A percentile compares a stretch with the other conserved stretches of the same genome.
phyloP scores from a whole-genome alignment of 768 basidiomycete species.

The Boletellus emodensis region DNA sequence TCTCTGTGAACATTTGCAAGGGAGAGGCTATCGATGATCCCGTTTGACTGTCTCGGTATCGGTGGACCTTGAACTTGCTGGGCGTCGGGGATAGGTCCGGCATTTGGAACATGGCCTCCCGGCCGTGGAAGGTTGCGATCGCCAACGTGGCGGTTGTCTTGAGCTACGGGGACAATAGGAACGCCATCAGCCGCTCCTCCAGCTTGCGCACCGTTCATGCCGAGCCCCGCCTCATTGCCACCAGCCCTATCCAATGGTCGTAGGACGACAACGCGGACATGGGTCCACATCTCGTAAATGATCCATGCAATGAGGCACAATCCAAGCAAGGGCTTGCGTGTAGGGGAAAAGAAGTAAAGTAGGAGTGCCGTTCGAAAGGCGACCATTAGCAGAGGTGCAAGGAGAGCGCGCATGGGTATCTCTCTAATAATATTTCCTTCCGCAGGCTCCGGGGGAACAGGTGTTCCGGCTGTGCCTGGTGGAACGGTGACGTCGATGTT shows the following conservation, averaged over 20 bases:
- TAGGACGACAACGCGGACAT: constrained; percentile 47
- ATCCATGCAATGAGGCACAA: constrained; percentile 66
- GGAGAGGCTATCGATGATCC: constrained; percentile 48
- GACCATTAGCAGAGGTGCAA: constrained; percentile 67
- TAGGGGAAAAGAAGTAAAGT: constrained; percentile 74
- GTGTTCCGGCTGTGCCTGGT: constrained; percentile 16
- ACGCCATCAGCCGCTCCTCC: constrained; percentile 19
- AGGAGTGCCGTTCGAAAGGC: constrained; percentile 62
- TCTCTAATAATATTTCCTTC: constrained; percentile 44
- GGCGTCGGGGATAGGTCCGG: constrained; percentile 11
- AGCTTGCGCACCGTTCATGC: constrained; percentile 19
- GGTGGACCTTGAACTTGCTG: constrained; percentile 28
- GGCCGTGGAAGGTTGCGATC: constrained; percentile 15
- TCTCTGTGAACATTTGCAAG: constrained; percentile 56
- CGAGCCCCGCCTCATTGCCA: constrained; percentile 19
- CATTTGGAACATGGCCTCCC: constrained; percentile 14
- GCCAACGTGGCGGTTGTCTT: constrained; percentile 13
- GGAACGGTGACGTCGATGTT: constrained; percentile 19
- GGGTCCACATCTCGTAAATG: constrained; percentile 72
- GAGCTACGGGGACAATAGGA: constrained; percentile 20
- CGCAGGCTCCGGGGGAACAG: constrained; percentile 13
- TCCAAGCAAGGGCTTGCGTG: constrained; percentile 67
- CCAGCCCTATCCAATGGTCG: constrained; percentile 35
- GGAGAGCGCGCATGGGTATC: constrained; percentile 60
- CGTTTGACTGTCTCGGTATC: constrained; percentile 28